phyloP scores from a whole-genome alignment of 2,329 filamentous ascomycete genomes.

The Cladosporium oxysporum region DNA sequence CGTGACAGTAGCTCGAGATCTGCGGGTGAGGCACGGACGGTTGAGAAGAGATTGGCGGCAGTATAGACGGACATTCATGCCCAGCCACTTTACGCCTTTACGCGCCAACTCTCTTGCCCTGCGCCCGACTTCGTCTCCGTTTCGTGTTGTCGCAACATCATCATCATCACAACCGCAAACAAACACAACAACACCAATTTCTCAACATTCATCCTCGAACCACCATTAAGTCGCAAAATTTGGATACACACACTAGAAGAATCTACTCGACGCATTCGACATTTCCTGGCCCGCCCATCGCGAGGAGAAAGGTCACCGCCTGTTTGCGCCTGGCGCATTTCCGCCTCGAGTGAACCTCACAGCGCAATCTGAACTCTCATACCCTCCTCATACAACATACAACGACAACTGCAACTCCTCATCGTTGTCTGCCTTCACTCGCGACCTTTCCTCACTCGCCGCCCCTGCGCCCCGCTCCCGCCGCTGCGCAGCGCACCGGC shows the following conservation, averaged over 20 bases:
- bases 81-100: slow-evolving; percentile 12
- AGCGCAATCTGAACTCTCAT: not conserved
- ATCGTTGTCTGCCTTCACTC: not conserved
- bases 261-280: not conserved
- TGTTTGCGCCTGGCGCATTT: slow-evolving; percentile 15
- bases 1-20: not conserved
- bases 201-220: not conserved
- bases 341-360: not conserved
- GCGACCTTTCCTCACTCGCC: slow-evolving; percentile 5
- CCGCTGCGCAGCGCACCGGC: slow-evolving; percentile 16
- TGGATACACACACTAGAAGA: not conserved
- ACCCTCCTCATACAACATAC: not conserved
- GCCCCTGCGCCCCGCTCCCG: slow-evolving; percentile 13
- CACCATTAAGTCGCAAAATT: not conserved
- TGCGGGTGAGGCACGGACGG: not conserved
- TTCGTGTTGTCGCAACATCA: slow-evolving; percentile 8
- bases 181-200: slow-evolving; percentile 5
- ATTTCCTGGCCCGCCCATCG: not conserved
- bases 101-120: slow-evolving; percentile 11
- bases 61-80: not conserved
- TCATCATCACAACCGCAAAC: slow-evolving; percentile 11
- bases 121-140: not conserved
- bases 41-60: not conserved
- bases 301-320: slow-evolving; percentile 8
- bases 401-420: not conserved